A percentile compares a stretch with the other conserved stretches of the same genome.
Conservation (phyloP, 176 grass and related monocot genomes). For the Oryza meyeriana region DNA sequence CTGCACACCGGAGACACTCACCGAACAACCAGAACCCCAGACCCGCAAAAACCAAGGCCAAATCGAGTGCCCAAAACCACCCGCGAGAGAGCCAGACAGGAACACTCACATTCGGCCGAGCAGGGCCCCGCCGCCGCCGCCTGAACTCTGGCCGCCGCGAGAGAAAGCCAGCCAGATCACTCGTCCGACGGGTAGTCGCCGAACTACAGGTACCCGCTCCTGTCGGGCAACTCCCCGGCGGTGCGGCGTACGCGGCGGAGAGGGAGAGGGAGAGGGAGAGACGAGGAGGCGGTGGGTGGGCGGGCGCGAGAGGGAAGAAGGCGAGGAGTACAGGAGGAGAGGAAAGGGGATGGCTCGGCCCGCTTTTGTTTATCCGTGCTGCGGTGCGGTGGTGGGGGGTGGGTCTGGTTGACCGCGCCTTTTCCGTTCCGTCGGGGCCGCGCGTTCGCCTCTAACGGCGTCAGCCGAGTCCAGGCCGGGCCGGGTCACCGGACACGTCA, state of each 20-base stretch:
- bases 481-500: background rate
- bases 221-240: background rate
- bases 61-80: background rate
- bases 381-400: constrained; percentile 27
- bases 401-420: constrained; percentile 46
- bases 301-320: background rate
- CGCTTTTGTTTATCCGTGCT: constrained; percentile 53
- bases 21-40: background rate
- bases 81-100: background rate
- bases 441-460: constrained; percentile 25
- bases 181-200: background rate
- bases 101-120: constrained; percentile 42
- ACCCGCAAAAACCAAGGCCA: background rate
- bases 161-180: background rate
- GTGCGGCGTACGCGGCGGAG: background rate
- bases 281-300: background rate
- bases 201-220: background rate
- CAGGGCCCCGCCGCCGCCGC: background rate
- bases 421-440: constrained; percentile 46
- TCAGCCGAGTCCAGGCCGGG: background rate
- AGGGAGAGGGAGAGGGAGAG: background rate
- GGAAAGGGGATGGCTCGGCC: constrained; percentile 2
- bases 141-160: background rate
- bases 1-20: background rate
- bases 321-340: background rate